Conservation (phyloP, 225 moss, liverwort and hornwort species). For the Takakia lepidozioides region DNA sequence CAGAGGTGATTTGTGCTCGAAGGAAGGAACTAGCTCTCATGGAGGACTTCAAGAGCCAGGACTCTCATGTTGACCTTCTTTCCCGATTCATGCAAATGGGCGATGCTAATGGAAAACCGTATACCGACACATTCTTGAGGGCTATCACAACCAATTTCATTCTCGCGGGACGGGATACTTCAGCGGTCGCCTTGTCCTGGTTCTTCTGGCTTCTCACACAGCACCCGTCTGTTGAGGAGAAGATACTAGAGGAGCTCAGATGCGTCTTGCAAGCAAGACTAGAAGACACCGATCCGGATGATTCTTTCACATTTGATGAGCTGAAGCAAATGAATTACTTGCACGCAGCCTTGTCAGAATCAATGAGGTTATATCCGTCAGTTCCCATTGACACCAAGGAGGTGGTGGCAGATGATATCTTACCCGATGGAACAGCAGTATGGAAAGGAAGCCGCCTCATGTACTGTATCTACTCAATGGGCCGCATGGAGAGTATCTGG, state of each 20-base stretch:
- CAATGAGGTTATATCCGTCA: conserved; percentile 50
- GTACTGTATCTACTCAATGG: conserved; percentile 55
- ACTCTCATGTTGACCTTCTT: conserved; percentile 41
- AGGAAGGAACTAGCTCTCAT: conserved; percentile 22
- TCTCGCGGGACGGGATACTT: conserved; percentile 61
- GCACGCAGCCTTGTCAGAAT: conserved; percentile 49
- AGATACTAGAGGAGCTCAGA: conserved; percentile 30
- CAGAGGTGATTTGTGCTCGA: conserved; percentile 42
- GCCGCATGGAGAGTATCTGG: conserved; percentile 52
- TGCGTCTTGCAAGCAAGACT: background rate
- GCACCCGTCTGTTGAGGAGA: conserved; percentile 34
- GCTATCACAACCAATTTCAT: conserved; percentile 62
- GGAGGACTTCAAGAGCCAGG: conserved; percentile 9
- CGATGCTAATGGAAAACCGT: conserved; percentile 18
- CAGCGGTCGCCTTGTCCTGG: conserved; percentile 50
- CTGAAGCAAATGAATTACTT: conserved; percentile 51
- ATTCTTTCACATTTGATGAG: conserved; percentile 38
- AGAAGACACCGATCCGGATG: too few species aligned
- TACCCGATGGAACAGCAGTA: conserved; percentile 52
- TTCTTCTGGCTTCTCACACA: conserved; percentile 60
- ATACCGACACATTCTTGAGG: conserved; percentile 46
- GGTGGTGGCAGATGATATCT: conserved; percentile 31
- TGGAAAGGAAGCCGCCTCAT: conserved; percentile 30
- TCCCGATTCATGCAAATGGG: conserved; percentile 61
- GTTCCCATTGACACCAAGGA: conserved; percentile 48